Conservation (phyloP, 176 grass and related monocot genomes). For the Zoysia japonica region DNA sequence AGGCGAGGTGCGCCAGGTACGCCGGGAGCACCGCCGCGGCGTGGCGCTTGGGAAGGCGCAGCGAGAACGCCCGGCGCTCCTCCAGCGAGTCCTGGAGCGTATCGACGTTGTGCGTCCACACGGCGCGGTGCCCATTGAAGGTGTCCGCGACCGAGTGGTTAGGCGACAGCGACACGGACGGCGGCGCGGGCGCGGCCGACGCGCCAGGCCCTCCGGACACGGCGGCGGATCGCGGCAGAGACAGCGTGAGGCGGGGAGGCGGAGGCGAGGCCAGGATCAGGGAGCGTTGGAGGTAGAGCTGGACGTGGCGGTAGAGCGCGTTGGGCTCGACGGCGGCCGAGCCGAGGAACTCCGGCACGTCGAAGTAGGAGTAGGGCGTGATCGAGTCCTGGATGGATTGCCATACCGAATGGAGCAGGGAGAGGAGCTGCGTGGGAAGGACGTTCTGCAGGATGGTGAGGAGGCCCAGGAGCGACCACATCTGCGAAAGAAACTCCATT, state of each 20-base stretch:
- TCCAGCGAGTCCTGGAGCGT: conserved; percentile 95
- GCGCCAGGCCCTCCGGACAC: neutral
- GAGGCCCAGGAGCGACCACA: conserved; percentile 97
- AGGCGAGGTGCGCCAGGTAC: conserved; percentile 73
- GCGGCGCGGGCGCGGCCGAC: conserved; percentile 9
- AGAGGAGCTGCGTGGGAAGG: conserved; percentile 84
- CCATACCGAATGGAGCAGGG: conserved; percentile 84
- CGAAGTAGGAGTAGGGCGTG: conserved; percentile 96
- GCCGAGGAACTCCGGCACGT: conserved; percentile 88
- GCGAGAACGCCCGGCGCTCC: conserved; percentile 84
- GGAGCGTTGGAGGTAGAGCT: conserved; percentile 94
- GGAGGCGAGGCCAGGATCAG: conserved; percentile 60
- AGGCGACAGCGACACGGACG: conserved; percentile 79
- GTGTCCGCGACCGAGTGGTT: conserved; percentile 81
- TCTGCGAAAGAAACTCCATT: conserved; percentile 93
- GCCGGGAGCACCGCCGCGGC: conserved; percentile 66
- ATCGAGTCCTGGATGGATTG: conserved; percentile 89
- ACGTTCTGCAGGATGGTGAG: conserved; percentile 98
- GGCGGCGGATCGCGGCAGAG: conserved; percentile 48
- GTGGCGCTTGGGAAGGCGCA: conserved; percentile 81
- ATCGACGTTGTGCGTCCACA: conserved; percentile 89
- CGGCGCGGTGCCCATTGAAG: conserved; percentile 69
- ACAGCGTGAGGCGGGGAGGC: conserved; percentile 83
- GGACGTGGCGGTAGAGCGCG: conserved; percentile 82
- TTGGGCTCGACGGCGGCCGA: conserved; percentile 91